phyloP scores from a whole-genome alignment of 176 grass and related monocot species.

The Ampelocalamus luodianensis region DNA sequence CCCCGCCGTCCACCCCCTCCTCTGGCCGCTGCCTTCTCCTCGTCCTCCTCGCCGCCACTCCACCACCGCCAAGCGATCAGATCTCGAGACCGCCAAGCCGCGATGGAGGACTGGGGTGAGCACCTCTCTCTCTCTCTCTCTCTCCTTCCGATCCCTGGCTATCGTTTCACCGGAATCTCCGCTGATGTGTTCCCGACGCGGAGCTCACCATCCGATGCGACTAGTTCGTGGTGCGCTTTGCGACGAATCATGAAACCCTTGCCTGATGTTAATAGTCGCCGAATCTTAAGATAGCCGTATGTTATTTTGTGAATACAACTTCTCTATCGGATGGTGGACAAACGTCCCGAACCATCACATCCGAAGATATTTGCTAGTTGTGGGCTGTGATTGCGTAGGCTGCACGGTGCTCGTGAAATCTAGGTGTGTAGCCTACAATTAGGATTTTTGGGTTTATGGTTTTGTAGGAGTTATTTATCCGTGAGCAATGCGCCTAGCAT shows the following conservation, averaged over 20 bases:
- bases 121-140: background rate
- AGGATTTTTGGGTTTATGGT: background rate
- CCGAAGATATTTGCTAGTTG: background rate
- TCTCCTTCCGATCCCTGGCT: background rate
- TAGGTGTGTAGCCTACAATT: background rate
- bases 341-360: background rate
- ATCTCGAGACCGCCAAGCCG: slow-evolving; percentile 28
- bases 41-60: too few species aligned
- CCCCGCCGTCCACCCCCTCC: too few species aligned
- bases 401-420: background rate
- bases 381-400: background rate
- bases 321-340: background rate
- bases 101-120: slow-evolving; percentile 69
- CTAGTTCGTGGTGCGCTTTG: background rate
- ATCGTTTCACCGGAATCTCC: background rate
- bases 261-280: background rate
- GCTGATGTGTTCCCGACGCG: background rate
- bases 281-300: background rate
- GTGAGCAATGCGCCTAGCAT: background rate
- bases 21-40: too few species aligned
- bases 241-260: background rate
- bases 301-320: background rate
- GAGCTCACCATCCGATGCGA: background rate
- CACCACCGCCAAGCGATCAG: background rate
- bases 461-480: background rate